phyloP scores from a whole-genome alignment of 352 stramenopile genomes.

The Globisporangium irregulare region DNA sequence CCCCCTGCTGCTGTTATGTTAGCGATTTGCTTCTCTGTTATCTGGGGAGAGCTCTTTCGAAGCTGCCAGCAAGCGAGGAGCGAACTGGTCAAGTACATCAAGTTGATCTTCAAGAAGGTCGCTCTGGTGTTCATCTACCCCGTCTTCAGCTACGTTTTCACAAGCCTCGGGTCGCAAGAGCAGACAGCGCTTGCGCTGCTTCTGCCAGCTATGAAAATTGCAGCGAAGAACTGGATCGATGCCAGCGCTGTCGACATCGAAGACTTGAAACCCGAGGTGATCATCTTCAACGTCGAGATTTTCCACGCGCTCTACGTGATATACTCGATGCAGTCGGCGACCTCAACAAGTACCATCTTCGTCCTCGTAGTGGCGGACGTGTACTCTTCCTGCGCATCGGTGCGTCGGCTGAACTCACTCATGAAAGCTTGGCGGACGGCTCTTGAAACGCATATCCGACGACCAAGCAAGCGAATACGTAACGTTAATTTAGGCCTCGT shows the following conservation, averaged over 20 bases:
- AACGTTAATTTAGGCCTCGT: neutral
- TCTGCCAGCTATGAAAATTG: conserved; percentile 28
- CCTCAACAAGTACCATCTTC: conserved; percentile 26
- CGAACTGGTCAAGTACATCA: conserved; percentile 11
- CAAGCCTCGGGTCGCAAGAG: conserved; percentile 1
- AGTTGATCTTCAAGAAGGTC: conserved; percentile 12
- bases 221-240: conserved; percentile 3
- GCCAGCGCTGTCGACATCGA: neutral
- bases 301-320: conserved; percentile 29
- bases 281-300: conserved; percentile 34
- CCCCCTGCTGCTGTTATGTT: conserved; percentile 4
- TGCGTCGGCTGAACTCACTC: conserved; percentile 25
- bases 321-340: conserved; percentile 31
- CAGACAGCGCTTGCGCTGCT: conserved; percentile 25
- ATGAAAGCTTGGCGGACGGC: neutral
- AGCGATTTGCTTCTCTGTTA: conserved; percentile 4
- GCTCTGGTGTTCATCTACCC: conserved; percentile 25
- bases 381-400: conserved; percentile 28
- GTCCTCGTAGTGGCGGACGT: conserved; percentile 34
- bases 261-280: conserved; percentile 33
- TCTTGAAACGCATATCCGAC: neutral
- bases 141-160: conserved; percentile 30
- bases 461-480: neutral
- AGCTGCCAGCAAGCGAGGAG: neutral
- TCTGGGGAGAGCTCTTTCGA: conserved; percentile 10